Evolutionary conservation across 176 grass and related monocot genomes (phyloP), one percentile per base, ranked within the genome.

Genomic region (Echinochloa phyllopogon): DNA sequence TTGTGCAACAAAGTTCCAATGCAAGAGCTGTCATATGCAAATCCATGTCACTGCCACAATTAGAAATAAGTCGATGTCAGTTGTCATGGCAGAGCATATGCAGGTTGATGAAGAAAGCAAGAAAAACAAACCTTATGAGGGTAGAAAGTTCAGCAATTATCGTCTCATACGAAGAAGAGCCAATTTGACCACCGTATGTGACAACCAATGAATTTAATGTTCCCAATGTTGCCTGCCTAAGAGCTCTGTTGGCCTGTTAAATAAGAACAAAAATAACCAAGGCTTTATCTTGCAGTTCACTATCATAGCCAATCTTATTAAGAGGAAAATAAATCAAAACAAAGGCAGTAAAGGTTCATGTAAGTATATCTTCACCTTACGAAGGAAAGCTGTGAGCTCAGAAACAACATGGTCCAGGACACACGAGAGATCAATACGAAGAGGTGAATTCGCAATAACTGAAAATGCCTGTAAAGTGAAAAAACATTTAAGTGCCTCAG

Each of bases 1-100:
- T 90, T 39, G 94, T 97, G 79, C 91, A 97, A 77, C 94, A 97
- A 83, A 97, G 94, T 71, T 94, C 94, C 78, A 97, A 56, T 33
- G 94, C 94, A 88, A 97, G 91, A 25, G 94, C 94, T 29, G 94
- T 94, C 94, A 97, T 97, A 78, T 97, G 94, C 45, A 97, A 81
- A 72, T 97, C 94, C 88, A 80, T 92, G 74, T 97, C 94, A 85
- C 94, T 97, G 83, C 60, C 71, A 87, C 44, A 84, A 77, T 47
- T 40, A 5, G 10, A 74, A 52, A 55, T 18, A 73, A 69, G n/a
- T 50, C 43, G 48, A 68, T 36, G 47, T 15, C 21, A 75, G 36
- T 61, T 11, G 33, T 68, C 47, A 42, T 23, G 36, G 4, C 37
- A 72, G 2, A 38, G 87, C 45, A 65, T 52, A 82, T 58, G 39